Base-by-base conservation (phyloP, 2,329 filamentous ascomycete genomes). In the Pseudogymnoascus sp. region DNA sequence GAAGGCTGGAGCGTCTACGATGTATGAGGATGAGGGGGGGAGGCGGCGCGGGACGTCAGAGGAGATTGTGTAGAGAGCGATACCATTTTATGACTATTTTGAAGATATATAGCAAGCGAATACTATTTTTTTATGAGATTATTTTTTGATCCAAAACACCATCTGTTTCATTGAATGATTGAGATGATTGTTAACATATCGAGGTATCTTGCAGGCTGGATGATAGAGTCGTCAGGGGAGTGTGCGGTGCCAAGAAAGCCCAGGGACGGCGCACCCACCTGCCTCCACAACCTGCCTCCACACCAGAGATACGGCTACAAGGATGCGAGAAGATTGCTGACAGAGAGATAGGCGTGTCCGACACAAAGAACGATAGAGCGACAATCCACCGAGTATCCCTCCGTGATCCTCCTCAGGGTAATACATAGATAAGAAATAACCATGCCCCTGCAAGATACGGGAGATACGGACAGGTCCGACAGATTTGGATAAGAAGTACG, bases 1-100 rank as follows among this genome's bases (percentile, higher is more conserved):
- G 60, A 2, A 69, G 65, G 59, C 6, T 11, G 19, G 23, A 33
- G 33, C n/a, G n/a, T n/a, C 33, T 38, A 19, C 13, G 33, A 61
- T 36, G 33, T n/a, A 13, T 31, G 59, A 38, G 19, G 33, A 61
- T 28, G n/a, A 1, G n/a, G 57, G 31, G 2, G 38, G 9, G 9
- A 21, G 10, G 47, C 17, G 26, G 10, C 47, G 47, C n/a, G 21
- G 47, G 47, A 8, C 26, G 10, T 57, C 47, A 10, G 47, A 57
- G n/a, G 47, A 57, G 26, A 31, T 57, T 19, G 47, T 57, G 10
- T 57, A 57, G 26, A 10, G 9, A 19, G 10, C 6, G 47, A 57
- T 28, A 53, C 23, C 13, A 31, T 53, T 57, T 53, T 33, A 57
- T 33, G 47, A 57, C n/a, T 57, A 19, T 57, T 3, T 57, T 33